Base-by-base conservation (phyloP, 2,329 filamentous ascomycete species). In the Fusarium sp. region DNA sequence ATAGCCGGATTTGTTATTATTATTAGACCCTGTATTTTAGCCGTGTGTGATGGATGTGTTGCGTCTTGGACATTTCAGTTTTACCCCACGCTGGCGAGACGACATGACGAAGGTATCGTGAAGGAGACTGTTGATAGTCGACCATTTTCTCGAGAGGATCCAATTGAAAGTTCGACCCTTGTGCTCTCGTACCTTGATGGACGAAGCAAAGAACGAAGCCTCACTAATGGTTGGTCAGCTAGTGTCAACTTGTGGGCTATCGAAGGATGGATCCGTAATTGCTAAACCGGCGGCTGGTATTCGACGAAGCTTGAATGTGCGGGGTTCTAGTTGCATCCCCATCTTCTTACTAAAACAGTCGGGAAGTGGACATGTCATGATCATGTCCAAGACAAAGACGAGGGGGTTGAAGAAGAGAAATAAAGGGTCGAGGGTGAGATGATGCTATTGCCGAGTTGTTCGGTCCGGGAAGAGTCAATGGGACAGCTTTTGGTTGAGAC, bases 271-370 rank as follows among this genome's bases (percentile, higher is more conserved):
- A 38, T 54, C 56, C 44, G 54, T 58, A 59, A 73, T 73, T 73
- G 68, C 66, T 72, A 73, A 73, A 65, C 55, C 56, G 51, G 67
- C 48, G 53, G 21, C 30, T 71, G 66, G 64, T 42, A 73, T 73
- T 73, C 64, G 70, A 73, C 55, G 45, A 68, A 56, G 46, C 39
- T 34, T 46, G n/a, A 42, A 48, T 54, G 55, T 65, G 59, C 46
- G 54, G 61, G 49, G 58, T 58, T 49, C 34, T 47, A 40, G 50
- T 42, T 36, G 34, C 34, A 36, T 54, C 42, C 17, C 34, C 32
- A 38, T 44, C 20, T 28, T 28, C n/a, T 26, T 20, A 21, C 19
- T 42, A 39, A 38, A 40, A 38, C 21, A 34, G 20, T 39, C 59
- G 60, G 46, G 40, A 58, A 64, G 59, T 59, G 46, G 52, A 62